A percentile compares a stretch with the other conserved stretches of the same genome.
phyloP scores from a whole-genome alignment of 1,284 basidiomycete genomes.

The Kwoniella shivajii region DNA sequence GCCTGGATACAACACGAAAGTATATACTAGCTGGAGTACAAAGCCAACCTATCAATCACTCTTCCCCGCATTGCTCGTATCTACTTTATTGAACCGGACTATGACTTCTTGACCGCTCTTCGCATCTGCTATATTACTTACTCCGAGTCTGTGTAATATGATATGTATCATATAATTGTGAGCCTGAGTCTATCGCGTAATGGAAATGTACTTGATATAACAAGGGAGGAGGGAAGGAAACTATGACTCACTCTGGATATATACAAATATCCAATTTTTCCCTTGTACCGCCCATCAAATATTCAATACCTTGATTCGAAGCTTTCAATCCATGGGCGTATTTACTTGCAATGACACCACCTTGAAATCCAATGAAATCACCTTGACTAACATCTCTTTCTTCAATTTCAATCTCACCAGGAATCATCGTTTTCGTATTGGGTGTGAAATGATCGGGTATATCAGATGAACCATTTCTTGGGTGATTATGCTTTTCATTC shows the following conservation, averaged over 20 bases:
- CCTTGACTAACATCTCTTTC: constrained; percentile 16
- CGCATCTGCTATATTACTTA: constrained; percentile 1
- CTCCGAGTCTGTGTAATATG: constrained; percentile 1
- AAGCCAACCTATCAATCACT: no score
- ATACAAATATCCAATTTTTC: constrained; percentile 24
- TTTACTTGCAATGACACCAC: constrained; percentile 10
- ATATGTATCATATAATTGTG: no score
- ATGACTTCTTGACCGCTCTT: neutral
- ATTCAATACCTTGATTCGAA: constrained; percentile 26
- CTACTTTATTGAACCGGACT: neutral
- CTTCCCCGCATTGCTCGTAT: neutral
- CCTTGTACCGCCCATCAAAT: constrained; percentile 29
- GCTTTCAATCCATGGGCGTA: constrained; percentile 28
- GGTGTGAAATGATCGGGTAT: neutral
- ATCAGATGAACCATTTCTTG: neutral
- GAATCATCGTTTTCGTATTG: neutral
- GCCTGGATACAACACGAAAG: no score
- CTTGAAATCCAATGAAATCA: constrained; percentile 32
- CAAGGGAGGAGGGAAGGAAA: neutral
- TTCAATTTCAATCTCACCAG: constrained; percentile 2
- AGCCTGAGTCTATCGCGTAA: no score
- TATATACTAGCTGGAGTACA: no score
- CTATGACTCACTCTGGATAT: constrained; percentile 31
- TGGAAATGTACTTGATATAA: no score
- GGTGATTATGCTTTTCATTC: neutral